Conservation (phyloP, 1,284 basidiomycete species). For the Trichosporon faecale region DNA sequence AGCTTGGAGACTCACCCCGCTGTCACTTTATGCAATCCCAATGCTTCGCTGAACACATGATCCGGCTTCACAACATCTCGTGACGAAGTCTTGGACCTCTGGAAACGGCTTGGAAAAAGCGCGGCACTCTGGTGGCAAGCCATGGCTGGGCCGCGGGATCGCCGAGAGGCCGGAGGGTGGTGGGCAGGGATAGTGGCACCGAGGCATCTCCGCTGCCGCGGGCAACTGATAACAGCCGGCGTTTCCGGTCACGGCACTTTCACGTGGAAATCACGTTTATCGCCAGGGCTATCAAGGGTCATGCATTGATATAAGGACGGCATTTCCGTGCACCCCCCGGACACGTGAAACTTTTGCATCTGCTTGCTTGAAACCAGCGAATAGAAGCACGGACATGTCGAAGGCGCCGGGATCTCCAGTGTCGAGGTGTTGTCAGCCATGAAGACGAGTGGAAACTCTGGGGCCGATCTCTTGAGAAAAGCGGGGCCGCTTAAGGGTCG, state of each 20-base stretch:
- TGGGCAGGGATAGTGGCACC: neutral
- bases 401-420: neutral
- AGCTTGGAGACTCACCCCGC: neutral
- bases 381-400: neutral
- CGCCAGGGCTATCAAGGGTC: neutral
- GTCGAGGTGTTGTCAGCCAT: neutral
- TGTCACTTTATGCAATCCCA: constrained; percentile 4
- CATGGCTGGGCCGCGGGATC: neutral
- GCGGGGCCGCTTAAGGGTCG: constrained; percentile 1
- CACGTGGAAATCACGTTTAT: neutral
- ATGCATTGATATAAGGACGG: neutral
- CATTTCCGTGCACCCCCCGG: neutral
- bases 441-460: neutral
- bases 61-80: neutral
- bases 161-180: neutral
- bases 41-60: neutral
- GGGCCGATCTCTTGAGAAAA: neutral
- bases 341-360: neutral
- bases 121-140: neutral
- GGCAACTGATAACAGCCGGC: neutral
- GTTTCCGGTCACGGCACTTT: neutral
- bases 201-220: neutral
- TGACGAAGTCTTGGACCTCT: neutral
- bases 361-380: neutral
- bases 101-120: neutral